Percentiles rank a stretch among this genome's conserved stretches.
Conservation (phyloP, 208 protist species). For the Wallacemonas sp. region DNA sequence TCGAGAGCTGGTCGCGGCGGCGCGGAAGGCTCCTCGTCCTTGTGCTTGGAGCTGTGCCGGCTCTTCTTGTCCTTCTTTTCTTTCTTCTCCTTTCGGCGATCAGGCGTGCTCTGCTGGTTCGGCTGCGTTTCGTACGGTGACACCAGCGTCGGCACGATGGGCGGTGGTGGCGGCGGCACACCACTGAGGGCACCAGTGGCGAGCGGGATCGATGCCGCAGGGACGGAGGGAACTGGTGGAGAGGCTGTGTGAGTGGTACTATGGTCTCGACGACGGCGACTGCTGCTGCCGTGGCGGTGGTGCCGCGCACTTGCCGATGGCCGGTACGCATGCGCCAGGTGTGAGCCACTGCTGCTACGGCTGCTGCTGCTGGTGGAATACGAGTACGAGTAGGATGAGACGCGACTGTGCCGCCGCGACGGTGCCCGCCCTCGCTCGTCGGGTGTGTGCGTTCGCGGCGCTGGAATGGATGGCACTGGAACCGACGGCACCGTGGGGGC, state of each 20-base stretch:
- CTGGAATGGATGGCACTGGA: conserved; percentile 1
- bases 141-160: neutral
- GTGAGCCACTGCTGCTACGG: conserved; percentile 2
- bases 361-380: conserved; percentile 13
- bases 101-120: neutral
- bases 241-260: conserved; percentile 1
- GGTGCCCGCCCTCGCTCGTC: neutral
- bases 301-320: neutral
- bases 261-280: neutral
- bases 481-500: neutral
- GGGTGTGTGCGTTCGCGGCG: neutral
- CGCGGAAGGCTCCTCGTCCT: neutral
- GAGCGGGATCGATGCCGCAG: neutral
- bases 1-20: neutral
- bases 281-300: neutral
- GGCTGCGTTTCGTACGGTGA: neutral
- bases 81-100: neutral
- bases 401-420: neutral
- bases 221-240: neutral
- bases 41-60: neutral
- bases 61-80: conserved; percentile 1
- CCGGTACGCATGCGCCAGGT: neutral
- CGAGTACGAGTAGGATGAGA: conserved; percentile 7
- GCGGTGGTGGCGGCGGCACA: neutral
- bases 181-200: neutral